phyloP scores from a whole-genome alignment of 176 grass and related monocot species.

The Saccharum spontaneum region DNA sequence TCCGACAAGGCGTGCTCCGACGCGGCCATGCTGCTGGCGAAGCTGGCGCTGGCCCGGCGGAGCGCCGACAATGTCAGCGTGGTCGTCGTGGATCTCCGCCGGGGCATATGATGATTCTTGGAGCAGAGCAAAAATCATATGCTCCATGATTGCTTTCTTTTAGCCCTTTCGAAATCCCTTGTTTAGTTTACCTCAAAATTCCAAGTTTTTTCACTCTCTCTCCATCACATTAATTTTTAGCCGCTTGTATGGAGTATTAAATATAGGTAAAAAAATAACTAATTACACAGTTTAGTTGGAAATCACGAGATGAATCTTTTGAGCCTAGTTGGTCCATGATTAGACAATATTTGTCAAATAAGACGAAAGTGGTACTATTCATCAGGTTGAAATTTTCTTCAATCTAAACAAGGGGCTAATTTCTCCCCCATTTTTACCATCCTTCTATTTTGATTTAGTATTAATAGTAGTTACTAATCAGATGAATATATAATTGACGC shows the following conservation, averaged over 20 bases:
- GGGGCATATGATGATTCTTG: slow-evolving; percentile 17
- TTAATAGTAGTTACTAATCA: slow-evolving; percentile 1
- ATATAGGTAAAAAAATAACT: too few species aligned
- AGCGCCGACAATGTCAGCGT: slow-evolving; percentile 88
- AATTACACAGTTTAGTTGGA: too few species aligned
- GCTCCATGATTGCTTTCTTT: slow-evolving; percentile 19
- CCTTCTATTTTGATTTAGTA: not conserved
- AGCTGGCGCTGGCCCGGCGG: slow-evolving; percentile 84
- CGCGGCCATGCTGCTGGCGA: slow-evolving; percentile 86
- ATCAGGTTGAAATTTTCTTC: too few species aligned
- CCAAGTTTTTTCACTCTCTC: too few species aligned
- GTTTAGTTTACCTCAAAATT: too few species aligned
- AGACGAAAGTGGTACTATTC: too few species aligned
- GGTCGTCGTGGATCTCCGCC: slow-evolving; percentile 82
- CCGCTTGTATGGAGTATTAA: too few species aligned
- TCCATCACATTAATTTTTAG: too few species aligned
- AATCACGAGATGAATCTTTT: too few species aligned
- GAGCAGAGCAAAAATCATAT: not conserved
- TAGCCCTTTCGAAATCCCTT: not conserved
- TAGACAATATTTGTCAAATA: too few species aligned
- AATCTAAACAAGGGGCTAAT: too few species aligned
- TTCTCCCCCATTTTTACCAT: not conserved
- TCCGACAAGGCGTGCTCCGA: slow-evolving; percentile 77
- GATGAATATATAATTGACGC: slow-evolving; percentile 4
- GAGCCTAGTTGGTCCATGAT: too few species aligned